phyloP scores from a whole-genome alignment of 768 basidiomycete genomes.

The Dioszegia hungarica region DNA sequence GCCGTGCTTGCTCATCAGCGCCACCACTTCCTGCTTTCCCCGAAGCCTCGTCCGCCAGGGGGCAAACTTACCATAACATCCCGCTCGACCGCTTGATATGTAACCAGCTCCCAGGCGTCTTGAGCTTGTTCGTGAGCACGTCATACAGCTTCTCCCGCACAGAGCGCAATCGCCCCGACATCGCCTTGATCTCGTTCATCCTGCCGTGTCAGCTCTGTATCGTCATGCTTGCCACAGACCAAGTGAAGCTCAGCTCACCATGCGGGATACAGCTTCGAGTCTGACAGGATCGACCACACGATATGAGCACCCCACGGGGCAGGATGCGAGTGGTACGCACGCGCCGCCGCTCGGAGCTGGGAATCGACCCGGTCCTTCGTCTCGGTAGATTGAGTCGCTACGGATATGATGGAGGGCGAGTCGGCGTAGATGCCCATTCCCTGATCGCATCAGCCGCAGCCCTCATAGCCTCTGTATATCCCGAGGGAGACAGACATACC shows the following conservation, averaged over 20 bases:
- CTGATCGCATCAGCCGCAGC: conserved; percentile 19
- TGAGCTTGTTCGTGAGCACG: conserved; percentile 66
- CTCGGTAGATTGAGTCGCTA: conserved; percentile 33
- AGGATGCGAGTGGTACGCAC: conserved; percentile 45
- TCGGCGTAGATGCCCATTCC: conserved; percentile 49
- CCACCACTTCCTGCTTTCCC: too few relatives aligned
- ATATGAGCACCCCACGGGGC: conserved; percentile 45
- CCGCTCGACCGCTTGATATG: conserved; percentile 95
- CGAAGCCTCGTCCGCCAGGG: background rate
- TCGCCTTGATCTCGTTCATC: conserved; percentile 86
- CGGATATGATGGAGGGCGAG: conserved; percentile 45
- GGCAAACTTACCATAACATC: conserved; percentile 77
- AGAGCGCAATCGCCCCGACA: conserved; percentile 90
- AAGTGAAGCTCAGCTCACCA: conserved; percentile 58
- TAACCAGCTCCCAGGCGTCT: conserved; percentile 90
- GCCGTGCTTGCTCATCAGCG: conserved; percentile 26
- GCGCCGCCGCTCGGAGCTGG: conserved; percentile 40
- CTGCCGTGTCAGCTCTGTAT: conserved; percentile 20
- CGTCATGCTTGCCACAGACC: background rate
- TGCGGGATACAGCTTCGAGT: conserved; percentile 67
- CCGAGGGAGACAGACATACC: conserved; percentile 16
- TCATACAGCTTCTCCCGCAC: conserved; percentile 83
- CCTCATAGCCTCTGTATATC: conserved; percentile 1
- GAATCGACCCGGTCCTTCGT: conserved; percentile 43
- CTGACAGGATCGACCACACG: conserved; percentile 60